These are phyloP conservation scores for Fragilariopsis cylindrus DNA, from an alignment of 108 stramenopile genomes.

Conservation along the genomic window DNA sequence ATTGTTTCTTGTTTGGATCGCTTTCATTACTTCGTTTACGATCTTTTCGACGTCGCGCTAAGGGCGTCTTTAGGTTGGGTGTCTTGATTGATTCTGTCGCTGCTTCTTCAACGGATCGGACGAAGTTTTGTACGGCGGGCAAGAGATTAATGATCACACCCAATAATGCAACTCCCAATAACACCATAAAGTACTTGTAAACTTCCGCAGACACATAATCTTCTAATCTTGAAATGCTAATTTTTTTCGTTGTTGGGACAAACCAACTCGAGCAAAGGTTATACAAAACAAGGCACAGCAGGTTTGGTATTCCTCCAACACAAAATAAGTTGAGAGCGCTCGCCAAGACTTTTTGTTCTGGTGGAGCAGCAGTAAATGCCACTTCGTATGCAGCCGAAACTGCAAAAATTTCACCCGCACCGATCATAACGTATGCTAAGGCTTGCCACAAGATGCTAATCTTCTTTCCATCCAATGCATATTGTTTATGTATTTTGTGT, in stretches of 20 bases:
- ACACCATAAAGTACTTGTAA: conserved; percentile 71
- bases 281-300: conserved; percentile 74
- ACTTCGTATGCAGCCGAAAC: conserved; percentile 85
- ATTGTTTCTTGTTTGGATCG: conserved; percentile 6
- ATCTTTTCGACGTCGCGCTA: background rate
- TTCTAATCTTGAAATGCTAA: conserved; percentile 52
- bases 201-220: conserved; percentile 74
- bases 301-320: conserved; percentile 78
- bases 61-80: conserved; percentile 35
- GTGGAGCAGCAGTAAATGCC: conserved; percentile 77
- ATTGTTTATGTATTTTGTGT: conserved; percentile 65
- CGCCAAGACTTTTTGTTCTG: conserved; percentile 69
- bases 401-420: conserved; percentile 86
- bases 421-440: conserved; percentile 74
- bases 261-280: conserved; percentile 69
- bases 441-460: conserved; percentile 81
- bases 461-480: conserved; percentile 50
- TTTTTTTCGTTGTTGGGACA: conserved; percentile 34
- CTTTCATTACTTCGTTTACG: background rate
- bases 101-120: conserved; percentile 57
- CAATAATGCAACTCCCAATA: conserved; percentile 58
- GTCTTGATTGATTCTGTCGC: conserved; percentile 66
- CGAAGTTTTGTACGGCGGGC: conserved; percentile 59
- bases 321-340: conserved; percentile 83
- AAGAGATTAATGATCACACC: conserved; percentile 74